Evolutionary conservation across 495 filamentous ascomycete species (phyloP).

Genomic region (Penicillium macrosclerotiorum): DNA sequence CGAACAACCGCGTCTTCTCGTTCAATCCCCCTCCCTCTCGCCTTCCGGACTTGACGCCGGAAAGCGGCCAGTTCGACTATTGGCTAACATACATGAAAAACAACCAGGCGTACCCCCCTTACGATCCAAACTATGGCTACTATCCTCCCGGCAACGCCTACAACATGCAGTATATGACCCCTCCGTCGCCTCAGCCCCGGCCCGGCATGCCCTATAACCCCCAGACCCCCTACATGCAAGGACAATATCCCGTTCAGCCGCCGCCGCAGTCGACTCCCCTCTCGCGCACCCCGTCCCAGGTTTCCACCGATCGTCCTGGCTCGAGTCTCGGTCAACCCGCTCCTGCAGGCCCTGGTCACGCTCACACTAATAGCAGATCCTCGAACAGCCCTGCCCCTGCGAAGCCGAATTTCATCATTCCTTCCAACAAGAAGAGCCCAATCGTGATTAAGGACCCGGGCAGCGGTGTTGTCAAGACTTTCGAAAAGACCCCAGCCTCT

Average conservation of each 20-base stretch:
- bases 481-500: constrained; percentile 55
- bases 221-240: constrained; percentile 47
- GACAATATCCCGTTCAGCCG: constrained; percentile 53
- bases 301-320: constrained; percentile 72
- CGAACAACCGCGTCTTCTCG: background rate
- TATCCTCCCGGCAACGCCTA: constrained; percentile 47
- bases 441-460: constrained; percentile 77
- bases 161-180: constrained; percentile 46
- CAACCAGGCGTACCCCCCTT: constrained; percentile 46
- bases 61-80: constrained; percentile 67
- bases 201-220: constrained; percentile 52
- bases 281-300: constrained; percentile 80
- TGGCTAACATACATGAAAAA: constrained; percentile 67
- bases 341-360: constrained; percentile 56
- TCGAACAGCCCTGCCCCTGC: constrained; percentile 52
- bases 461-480: constrained; percentile 62
- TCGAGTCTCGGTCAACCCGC: constrained; percentile 75
- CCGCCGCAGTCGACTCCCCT: constrained; percentile 62
- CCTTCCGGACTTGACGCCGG: constrained; percentile 60
- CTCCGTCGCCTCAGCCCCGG: constrained; percentile 50
- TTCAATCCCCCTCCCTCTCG: constrained; percentile 1
- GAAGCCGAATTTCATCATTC: constrained; percentile 52
- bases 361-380: constrained; percentile 55
- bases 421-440: constrained; percentile 59
- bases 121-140: constrained; percentile 51